These are phyloP conservation scores for Ascochyta lentis DNA, from an alignment of 2,329 filamentous ascomycete species.

Conservation along the genomic window DNA sequence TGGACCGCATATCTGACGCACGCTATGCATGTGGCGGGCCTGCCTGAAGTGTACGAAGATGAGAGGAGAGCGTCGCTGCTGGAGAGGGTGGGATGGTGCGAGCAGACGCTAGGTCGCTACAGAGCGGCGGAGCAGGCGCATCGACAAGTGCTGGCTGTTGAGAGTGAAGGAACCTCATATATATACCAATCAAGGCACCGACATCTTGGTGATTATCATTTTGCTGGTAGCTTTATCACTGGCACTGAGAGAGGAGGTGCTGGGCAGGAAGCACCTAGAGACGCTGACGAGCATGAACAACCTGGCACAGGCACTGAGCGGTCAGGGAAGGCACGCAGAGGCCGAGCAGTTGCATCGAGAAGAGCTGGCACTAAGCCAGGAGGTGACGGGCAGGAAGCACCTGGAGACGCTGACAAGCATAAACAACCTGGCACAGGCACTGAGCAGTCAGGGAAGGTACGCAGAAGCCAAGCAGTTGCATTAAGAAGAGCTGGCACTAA, in stretches of 20 bases:
- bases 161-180: too few relatives aligned
- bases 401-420: slow-evolving; percentile 10
- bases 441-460: too few relatives aligned
- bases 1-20: slow-evolving; percentile 46
- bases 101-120: neutral
- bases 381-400: neutral
- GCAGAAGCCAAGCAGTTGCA: too few relatives aligned
- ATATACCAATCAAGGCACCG: too few relatives aligned
- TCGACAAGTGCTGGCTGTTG: neutral
- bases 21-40: slow-evolving; percentile 19
- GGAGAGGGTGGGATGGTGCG: neutral
- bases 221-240: neutral
- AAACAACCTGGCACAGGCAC: too few relatives aligned
- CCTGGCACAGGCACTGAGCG: neutral
- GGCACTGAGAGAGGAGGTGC: neutral
- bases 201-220: too few relatives aligned
- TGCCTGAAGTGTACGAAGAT: neutral
- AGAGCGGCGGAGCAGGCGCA: neutral
- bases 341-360: neutral
- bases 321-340: neutral
- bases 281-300: neutral
- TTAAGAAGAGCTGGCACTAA: too few relatives aligned
- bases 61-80: neutral
- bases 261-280: neutral
- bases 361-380: neutral